A percentile compares a stretch with the other conserved stretches of the same genome.
These are phyloP conservation scores for Biscogniauxia mediterranea DNA, from an alignment of 2,329 filamentous ascomycete species.

Conservation along the genomic window DNA sequence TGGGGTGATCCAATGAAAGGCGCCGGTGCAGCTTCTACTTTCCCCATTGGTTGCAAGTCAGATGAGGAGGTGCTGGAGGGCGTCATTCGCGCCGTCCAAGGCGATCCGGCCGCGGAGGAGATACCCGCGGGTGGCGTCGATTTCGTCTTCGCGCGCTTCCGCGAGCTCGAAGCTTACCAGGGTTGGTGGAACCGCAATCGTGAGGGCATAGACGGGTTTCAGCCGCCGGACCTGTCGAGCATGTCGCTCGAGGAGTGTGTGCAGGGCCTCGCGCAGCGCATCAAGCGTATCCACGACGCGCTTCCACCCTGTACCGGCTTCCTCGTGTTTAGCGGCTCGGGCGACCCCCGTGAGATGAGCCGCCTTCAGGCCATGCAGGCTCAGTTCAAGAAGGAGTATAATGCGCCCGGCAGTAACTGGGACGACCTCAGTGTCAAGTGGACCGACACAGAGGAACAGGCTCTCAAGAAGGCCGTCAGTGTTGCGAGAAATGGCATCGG, in stretches of 20 bases:
- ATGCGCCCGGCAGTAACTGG: conserved; percentile 62
- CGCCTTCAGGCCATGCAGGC: conserved; percentile 58
- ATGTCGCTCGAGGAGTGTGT: conserved; percentile 46
- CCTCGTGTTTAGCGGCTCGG: conserved; percentile 64
- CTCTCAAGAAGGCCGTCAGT: conserved; percentile 54
- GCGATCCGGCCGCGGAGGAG: conserved; percentile 56
- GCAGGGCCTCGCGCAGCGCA: conserved; percentile 44
- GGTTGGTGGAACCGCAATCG: conserved; percentile 67
- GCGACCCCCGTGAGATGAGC: conserved; percentile 66
- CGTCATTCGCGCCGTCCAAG: conserved; percentile 57
- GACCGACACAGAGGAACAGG: conserved; percentile 66
- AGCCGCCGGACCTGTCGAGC: conserved; percentile 28
- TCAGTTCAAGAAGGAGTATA: conserved; percentile 63
- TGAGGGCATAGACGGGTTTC: conserved; percentile 31
- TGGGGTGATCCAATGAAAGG: conserved; percentile 76
- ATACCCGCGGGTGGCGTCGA: conserved; percentile 61
- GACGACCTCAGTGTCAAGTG: conserved; percentile 65
- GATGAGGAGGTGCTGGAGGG: conserved; percentile 58
- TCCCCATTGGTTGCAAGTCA: conserved; percentile 55
- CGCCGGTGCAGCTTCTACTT: conserved; percentile 54
- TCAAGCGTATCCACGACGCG: conserved; percentile 54
- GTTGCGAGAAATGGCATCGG: conserved; percentile 61
- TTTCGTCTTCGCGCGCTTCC: conserved; percentile 65
- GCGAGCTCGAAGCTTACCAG: conserved; percentile 62
- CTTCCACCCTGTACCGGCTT: conserved; percentile 65